Evolutionary conservation across 768 basidiomycete species (phyloP).

Genomic region (Agaricus blazei): DNA sequence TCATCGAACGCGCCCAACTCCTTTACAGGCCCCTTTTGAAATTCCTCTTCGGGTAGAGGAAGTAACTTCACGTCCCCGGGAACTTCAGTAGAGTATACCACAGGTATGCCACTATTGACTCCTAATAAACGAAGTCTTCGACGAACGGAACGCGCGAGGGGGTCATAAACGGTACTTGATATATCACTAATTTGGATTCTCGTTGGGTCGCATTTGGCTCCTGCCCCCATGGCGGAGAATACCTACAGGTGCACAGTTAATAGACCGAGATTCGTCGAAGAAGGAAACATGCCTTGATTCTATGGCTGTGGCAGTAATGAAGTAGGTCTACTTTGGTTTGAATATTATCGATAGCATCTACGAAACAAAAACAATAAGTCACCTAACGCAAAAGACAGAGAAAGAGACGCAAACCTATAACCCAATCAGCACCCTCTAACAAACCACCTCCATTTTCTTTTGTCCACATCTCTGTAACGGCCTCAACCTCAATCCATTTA

Average conservation of each 20-base stretch:
- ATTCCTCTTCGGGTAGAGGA: constrained; percentile 89
- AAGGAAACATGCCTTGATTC: constrained; percentile 59
- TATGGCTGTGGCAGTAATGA: constrained; percentile 75
- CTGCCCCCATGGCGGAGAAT: constrained; percentile 96
- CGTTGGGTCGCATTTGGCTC: constrained; percentile 92
- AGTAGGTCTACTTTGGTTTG: constrained; percentile 93
- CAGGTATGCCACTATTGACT: constrained; percentile 67
- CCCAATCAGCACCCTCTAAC: constrained; percentile 88
- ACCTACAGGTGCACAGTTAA: constrained; percentile 45
- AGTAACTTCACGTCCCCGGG: constrained; percentile 84
- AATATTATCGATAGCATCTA: constrained; percentile 97
- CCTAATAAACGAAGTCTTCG: constrained; percentile 62
- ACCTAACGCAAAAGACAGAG: background rate
- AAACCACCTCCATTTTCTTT: constrained; percentile 72
- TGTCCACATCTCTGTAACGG: constrained; percentile 79
- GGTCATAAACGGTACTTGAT: constrained; percentile 88
- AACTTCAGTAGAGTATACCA: constrained; percentile 95
- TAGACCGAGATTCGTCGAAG: constrained; percentile 1
- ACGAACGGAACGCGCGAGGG: constrained; percentile 88
- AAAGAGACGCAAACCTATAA: constrained; percentile 58
- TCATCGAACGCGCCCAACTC: constrained; percentile 90
- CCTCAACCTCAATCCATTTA: constrained; percentile 85
- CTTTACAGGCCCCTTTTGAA: constrained; percentile 81
- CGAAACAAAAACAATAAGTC: background rate
- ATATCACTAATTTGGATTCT: constrained; percentile 95